Conservation (phyloP, 2,329 filamentous ascomycete genomes). For the Arthrobotrys sinensis region DNA sequence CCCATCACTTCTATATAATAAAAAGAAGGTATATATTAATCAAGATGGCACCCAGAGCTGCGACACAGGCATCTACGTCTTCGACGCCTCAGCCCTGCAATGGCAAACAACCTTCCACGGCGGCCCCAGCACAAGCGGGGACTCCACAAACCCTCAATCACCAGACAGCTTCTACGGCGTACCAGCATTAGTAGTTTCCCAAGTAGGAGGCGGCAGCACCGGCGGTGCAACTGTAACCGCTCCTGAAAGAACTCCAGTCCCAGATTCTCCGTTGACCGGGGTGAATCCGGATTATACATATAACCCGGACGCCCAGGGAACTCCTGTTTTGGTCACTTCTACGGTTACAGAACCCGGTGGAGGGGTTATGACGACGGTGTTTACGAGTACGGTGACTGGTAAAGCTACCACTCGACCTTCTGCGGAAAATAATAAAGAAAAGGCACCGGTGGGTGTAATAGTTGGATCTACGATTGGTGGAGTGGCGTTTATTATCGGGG, state of each 20-base stretch:
- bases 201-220: slow-evolving; percentile 77
- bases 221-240: slow-evolving; percentile 80
- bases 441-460: slow-evolving; percentile 70
- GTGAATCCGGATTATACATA: slow-evolving; percentile 77
- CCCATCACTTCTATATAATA: neutral
- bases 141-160: slow-evolving; percentile 69
- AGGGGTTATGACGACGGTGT: slow-evolving; percentile 68
- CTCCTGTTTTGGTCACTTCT: slow-evolving; percentile 25
- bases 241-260: slow-evolving; percentile 75
- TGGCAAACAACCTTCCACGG: slow-evolving; percentile 83
- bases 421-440: slow-evolving; percentile 68
- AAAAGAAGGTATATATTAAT: neutral
- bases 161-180: slow-evolving; percentile 78
- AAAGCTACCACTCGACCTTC: slow-evolving; percentile 66
- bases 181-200: slow-evolving; percentile 75
- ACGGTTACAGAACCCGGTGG: slow-evolving; percentile 68
- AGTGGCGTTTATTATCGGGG: slow-evolving; percentile 74
- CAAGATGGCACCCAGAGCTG: slow-evolving; percentile 69
- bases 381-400: slow-evolving; percentile 63
- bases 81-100: slow-evolving; percentile 78
- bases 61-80: slow-evolving; percentile 80
- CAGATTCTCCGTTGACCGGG: slow-evolving; percentile 79
- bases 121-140: slow-evolving; percentile 72
- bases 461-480: slow-evolving; percentile 69
- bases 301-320: slow-evolving; percentile 40